Conservation (phyloP, 495 filamentous ascomycete species). For the Lophiostoma macrostomum region DNA sequence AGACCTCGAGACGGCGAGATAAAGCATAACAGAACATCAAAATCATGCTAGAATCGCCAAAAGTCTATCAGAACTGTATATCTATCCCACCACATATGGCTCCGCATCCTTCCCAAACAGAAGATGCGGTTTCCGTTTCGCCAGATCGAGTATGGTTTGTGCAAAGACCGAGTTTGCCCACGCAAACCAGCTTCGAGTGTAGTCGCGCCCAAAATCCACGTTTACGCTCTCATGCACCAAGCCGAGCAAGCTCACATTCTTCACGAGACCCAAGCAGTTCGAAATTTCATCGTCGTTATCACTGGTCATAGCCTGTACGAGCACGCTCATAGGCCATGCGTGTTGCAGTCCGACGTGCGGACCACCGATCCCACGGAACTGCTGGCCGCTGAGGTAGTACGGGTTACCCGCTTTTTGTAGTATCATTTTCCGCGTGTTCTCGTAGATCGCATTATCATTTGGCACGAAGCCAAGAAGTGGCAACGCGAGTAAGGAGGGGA, state of each 20-base stretch:
- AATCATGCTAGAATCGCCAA: too few relatives aligned
- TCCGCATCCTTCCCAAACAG: conserved; percentile 65
- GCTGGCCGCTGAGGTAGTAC: conserved; percentile 77
- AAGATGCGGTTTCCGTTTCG: conserved; percentile 78
- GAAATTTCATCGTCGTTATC: conserved; percentile 81
- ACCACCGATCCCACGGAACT: conserved; percentile 86
- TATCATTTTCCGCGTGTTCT: conserved; percentile 91
- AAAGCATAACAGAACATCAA: too few relatives aligned
- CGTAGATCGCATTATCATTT: conserved; percentile 64
- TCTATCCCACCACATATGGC: conserved; percentile 36
- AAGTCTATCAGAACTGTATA: too few relatives aligned
- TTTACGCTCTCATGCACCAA: conserved; percentile 91
- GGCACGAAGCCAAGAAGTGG: conserved; percentile 83
- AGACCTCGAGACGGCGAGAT: too few relatives aligned
- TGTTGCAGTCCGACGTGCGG: conserved; percentile 77
- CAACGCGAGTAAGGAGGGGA: conserved; percentile 83
- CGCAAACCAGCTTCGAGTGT: conserved; percentile 86
- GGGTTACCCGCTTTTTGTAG: conserved; percentile 76
- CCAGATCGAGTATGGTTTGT: conserved; percentile 87
- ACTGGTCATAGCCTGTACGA: conserved; percentile 89
- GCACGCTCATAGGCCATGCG: conserved; percentile 96
- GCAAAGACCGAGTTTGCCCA: conserved; percentile 98
- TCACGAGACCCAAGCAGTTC: conserved; percentile 66
- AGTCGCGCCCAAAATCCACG: conserved; percentile 68
- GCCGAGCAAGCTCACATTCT: conserved; percentile 68